Evolutionary conservation across 2,329 filamentous ascomycete species (phyloP), one percentile per base, ranked within the genome.

Genomic region (Diplodia sapinea): DNA sequence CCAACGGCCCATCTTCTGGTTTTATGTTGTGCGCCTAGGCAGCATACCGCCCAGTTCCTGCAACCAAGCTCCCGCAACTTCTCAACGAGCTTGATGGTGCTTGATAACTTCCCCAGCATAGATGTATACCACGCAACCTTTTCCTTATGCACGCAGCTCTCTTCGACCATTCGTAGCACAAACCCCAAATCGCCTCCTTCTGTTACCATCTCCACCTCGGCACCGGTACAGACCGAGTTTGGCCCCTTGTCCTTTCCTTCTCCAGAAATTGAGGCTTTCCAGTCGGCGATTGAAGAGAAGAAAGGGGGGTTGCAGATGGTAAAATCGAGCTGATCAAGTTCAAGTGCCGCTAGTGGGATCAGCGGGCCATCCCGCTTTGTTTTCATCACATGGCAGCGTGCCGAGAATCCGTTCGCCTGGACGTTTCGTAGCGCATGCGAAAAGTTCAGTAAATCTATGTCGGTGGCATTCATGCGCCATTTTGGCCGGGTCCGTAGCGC

Each of bases 281-380:
- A 86, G 62, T 96, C 93, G 5, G 84, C 79, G 3, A 85, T 80
- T 0, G 91, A 93, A n/a, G 83, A 79, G 81, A 97, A 98, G 80
- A 99, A 99, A 0, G 95, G 95, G 0, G 95, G 95, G 72, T 99
- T 99, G 70, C 91, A 94, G 88, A 98, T 96, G 68, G 87, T 88
- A 76, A 98, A 97, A 75, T 94, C 89, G 52, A 96, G 82, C 3
- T 82, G 83, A 11, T 74, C 69, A n/a, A 49, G 57, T n/a, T 86
- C 75, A 26, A 77, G 78, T 0, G 83, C 82, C 49, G 88, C 81
- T 0, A 93, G 75, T 0, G 91, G 89, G 6, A 98, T 84, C 1
- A 97, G 80, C 0, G 81, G 72, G 43, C 85, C 86, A 0, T 80
- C 75, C 0, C 81, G 72, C 0, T 80, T 77, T 1, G 88, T 88